These are phyloP conservation scores for Corylus americana DNA, from an alignment of 306 rosid species.

Conservation along the genomic window DNA sequence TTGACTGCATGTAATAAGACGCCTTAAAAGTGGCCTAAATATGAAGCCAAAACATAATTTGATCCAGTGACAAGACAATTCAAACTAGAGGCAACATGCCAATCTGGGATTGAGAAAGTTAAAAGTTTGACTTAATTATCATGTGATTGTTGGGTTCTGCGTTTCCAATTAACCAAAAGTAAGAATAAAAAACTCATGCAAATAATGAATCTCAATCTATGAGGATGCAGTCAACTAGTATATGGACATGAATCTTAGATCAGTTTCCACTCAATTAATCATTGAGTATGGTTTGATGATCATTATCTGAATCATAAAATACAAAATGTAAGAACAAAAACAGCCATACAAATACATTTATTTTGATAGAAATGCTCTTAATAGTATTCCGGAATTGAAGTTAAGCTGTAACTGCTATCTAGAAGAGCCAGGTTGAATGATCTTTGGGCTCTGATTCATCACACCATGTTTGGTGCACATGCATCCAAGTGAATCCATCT, in stretches of 20 bases:
- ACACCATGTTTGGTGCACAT: constrained; percentile 63
- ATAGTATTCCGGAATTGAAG: constrained; percentile 12
- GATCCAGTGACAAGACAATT: not conserved
- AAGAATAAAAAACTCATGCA: not conserved
- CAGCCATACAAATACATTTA: constrained; percentile 31
- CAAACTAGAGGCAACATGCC: too few relatives aligned
- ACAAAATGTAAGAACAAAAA: not conserved
- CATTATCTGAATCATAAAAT: not conserved
- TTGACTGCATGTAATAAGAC: too few relatives aligned
- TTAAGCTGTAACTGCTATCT: constrained; percentile 21
- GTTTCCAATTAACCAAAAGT: not conserved
- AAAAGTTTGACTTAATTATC: too few relatives aligned
- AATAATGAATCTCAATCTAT: too few relatives aligned
- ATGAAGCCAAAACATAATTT: not conserved
- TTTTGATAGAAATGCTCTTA: constrained; percentile 27
- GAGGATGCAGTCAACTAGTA: not conserved
- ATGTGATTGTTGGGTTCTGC: too few relatives aligned
- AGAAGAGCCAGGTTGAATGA: constrained; percentile 39
- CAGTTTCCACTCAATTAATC: not conserved
- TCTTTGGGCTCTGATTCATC: constrained; percentile 36
- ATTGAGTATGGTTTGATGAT: not conserved
- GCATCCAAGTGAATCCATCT: constrained; percentile 52
- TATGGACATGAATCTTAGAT: not conserved
- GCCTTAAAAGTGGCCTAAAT: not conserved
- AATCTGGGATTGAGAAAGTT: too few relatives aligned